Evolutionary conservation across 108 stramenopile species (phyloP).

Genomic region (Cyclotella choctawhatcheeana): DNA sequence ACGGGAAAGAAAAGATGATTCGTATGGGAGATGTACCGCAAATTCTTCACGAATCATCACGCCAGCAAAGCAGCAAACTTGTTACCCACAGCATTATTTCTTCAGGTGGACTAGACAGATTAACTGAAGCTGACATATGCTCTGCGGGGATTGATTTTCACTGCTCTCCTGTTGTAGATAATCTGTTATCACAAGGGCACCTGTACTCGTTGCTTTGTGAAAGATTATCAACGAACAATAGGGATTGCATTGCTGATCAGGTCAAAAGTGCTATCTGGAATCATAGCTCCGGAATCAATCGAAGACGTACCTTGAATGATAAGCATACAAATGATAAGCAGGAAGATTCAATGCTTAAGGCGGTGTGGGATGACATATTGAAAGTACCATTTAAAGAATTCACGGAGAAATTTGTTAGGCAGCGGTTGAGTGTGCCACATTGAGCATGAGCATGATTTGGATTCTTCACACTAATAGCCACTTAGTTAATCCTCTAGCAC

Average conservation of each 20-base stretch:
- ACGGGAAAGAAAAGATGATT: neutral
- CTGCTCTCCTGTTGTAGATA: slow-evolving; percentile 74
- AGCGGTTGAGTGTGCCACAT: no score
- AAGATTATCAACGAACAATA: slow-evolving; percentile 21
- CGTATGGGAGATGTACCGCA: slow-evolving; percentile 58
- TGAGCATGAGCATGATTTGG: no score
- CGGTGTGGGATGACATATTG: slow-evolving; percentile 45
- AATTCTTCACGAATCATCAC: slow-evolving; percentile 42
- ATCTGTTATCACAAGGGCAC: slow-evolving; percentile 33
- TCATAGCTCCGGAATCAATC: slow-evolving; percentile 79
- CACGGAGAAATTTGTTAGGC: slow-evolving; percentile 44
- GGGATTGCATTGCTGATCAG: slow-evolving; percentile 35
- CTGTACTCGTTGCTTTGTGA: slow-evolving; percentile 20
- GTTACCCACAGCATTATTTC: slow-evolving; percentile 22
- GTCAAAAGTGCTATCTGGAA: slow-evolving; percentile 79
- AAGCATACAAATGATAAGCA: neutral
- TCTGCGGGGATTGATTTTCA: slow-evolving; percentile 85
- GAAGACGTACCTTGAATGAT: slow-evolving; percentile 44
- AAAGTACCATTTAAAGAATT: slow-evolving; percentile 35
- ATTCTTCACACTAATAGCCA: no score
- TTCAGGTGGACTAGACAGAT: slow-evolving; percentile 25
- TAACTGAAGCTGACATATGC: slow-evolving; percentile 59
- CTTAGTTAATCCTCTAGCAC: neutral
- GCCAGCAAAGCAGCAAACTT: slow-evolving; percentile 29
- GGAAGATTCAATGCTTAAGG: slow-evolving; percentile 23